A percentile compares a stretch with the other conserved stretches of the same genome.
Conservation (phyloP, 1,139 yeast genomes). For the Pichia sp. region DNA sequence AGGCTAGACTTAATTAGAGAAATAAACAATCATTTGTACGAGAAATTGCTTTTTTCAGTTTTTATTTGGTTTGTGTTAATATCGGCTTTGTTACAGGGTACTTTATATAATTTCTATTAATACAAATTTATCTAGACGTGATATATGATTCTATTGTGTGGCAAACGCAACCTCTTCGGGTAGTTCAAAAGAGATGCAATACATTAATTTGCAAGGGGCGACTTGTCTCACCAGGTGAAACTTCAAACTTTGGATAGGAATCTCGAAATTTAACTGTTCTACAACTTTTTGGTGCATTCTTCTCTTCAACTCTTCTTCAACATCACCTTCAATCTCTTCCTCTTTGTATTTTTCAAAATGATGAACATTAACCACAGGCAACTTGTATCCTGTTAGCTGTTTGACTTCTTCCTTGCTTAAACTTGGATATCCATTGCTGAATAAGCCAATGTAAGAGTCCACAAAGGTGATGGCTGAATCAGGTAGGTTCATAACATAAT, state of each 20-base stretch:
- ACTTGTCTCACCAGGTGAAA: slow-evolving; percentile 89
- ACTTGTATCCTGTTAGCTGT: slow-evolving; percentile 41
- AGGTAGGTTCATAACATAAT: slow-evolving; percentile 94
- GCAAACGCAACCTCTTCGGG: slow-evolving; percentile 74
- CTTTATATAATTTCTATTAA: neutral
- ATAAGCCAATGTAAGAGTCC: slow-evolving; percentile 70
- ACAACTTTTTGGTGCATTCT: slow-evolving; percentile 60
- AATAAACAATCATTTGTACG: neutral
- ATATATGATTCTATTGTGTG: neutral
- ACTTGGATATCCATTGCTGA: slow-evolving; percentile 37
- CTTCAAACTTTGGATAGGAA: slow-evolving; percentile 43
- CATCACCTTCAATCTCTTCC: slow-evolving; percentile 61
- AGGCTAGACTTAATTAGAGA: neutral
- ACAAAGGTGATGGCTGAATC: slow-evolving; percentile 88
- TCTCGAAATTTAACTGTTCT: slow-evolving; percentile 46
- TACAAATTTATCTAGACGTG: neutral
- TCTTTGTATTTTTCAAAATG: slow-evolving; percentile 86
- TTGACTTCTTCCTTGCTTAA: slow-evolving; percentile 35
- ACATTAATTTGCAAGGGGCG: slow-evolving; percentile 97
- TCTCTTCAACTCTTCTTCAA: slow-evolving; percentile 55
- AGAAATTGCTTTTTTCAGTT: neutral
- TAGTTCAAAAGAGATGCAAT: slow-evolving; percentile 72
- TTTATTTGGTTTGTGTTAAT: neutral
- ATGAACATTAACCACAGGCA: slow-evolving; percentile 83
- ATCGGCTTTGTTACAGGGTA: neutral